Evolutionary conservation across 305 asterid species (phyloP).

Genomic region (Fraxinus velutina): DNA sequence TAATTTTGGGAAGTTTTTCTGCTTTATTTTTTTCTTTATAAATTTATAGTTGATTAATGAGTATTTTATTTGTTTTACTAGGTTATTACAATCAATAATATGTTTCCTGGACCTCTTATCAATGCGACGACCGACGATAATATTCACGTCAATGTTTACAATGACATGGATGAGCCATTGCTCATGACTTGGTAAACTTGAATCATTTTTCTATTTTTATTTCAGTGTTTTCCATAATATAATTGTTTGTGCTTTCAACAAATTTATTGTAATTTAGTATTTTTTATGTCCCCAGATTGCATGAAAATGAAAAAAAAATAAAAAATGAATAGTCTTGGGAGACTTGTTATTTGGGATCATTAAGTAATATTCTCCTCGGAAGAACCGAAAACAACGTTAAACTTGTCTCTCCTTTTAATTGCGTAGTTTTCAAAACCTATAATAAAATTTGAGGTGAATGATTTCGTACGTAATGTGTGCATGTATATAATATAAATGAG

Average conservation of each 20-base stretch:
- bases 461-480: not conserved
- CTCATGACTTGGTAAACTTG: conserved; percentile 59
- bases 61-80: not conserved
- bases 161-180: conserved; percentile 54
- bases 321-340: not conserved
- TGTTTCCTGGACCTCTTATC: conserved; percentile 73
- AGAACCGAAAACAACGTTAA: not conserved
- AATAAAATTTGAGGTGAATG: not conserved
- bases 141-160: conserved; percentile 53
- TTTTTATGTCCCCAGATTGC: not conserved
- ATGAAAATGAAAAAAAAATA: not conserved
- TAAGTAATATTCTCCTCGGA: not conserved
- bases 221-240: not conserved
- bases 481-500: not conserved
- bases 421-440: not conserved
- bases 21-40: not conserved
- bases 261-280: not conserved
- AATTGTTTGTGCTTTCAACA: not conserved
- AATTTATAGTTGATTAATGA: not conserved
- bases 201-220: not conserved
- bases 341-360: not conserved
- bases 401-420: not conserved
- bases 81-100: conserved; percentile 67
- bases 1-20: not conserved
- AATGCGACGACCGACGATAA: conserved; percentile 57